A percentile compares a stretch with the other conserved stretches of the same genome.
Evolutionary conservation across 257 asterid species (phyloP).

Genomic region (Fraxinus quadrangulata): DNA sequence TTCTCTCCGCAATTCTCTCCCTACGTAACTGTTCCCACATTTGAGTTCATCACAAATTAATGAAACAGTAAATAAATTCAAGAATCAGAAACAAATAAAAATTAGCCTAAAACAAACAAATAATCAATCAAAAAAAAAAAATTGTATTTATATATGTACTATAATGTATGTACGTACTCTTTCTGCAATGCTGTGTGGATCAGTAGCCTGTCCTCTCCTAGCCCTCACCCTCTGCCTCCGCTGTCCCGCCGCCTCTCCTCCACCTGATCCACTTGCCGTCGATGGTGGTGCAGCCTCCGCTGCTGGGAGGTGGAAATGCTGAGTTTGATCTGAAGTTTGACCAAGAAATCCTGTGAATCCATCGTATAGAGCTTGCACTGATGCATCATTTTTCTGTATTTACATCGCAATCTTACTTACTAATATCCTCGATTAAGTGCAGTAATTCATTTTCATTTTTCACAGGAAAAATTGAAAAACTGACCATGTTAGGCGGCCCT

Average conservation of each 20-base stretch:
- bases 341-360: slow-evolving; percentile 77
- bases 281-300: slow-evolving; percentile 16
- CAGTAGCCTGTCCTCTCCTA: slow-evolving; percentile 98
- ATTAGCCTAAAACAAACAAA: neutral
- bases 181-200: slow-evolving; percentile 98
- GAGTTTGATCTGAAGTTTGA: slow-evolving; percentile 60
- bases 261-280: slow-evolving; percentile 59
- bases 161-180: slow-evolving; percentile 50
- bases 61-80: slow-evolving; percentile 23
- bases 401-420: slow-evolving; percentile 11
- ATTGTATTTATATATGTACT: neutral
- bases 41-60: slow-evolving; percentile 30
- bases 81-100: slow-evolving; percentile 22
- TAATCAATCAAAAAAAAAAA: neutral
- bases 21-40: slow-evolving; percentile 69
- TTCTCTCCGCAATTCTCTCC: slow-evolving; percentile 98
- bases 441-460: neutral
- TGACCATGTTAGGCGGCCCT: slow-evolving; percentile 52
- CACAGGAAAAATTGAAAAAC: slow-evolving; percentile 20
- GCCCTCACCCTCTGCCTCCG: slow-evolving; percentile 94
- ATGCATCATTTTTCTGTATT: slow-evolving; percentile 59
- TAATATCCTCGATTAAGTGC: neutral
- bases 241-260: slow-evolving; percentile 57
- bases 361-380: slow-evolving; percentile 65
- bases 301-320: slow-evolving; percentile 48